phyloP scores from a whole-genome alignment of 768 basidiomycete genomes.

The Hysterangium stoloniferum region DNA sequence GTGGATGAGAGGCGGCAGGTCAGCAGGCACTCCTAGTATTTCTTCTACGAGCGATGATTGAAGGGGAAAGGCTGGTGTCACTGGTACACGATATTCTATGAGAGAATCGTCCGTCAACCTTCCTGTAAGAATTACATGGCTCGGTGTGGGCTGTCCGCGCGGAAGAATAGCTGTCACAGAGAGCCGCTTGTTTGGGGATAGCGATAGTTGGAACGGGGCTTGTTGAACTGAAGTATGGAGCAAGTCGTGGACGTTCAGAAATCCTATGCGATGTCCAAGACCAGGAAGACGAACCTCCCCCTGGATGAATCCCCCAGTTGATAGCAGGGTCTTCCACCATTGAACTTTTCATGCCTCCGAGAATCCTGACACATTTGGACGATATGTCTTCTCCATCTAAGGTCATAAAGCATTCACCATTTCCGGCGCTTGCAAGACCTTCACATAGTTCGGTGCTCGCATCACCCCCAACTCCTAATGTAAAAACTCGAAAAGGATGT shows the following conservation, averaged over 20 bases:
- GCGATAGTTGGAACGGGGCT: conserved; percentile 20
- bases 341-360: conserved; percentile 43
- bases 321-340: conserved; percentile 38
- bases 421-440: conserved; percentile 44
- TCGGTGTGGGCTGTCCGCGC: conserved; percentile 17
- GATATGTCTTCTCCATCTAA: conserved; percentile 36
- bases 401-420: conserved; percentile 44
- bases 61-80: background rate
- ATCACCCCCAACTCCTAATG: conserved; percentile 46
- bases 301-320: conserved; percentile 40
- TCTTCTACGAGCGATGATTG: background rate
- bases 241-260: conserved; percentile 15
- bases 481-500: conserved; percentile 41
- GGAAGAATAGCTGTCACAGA: conserved; percentile 27
- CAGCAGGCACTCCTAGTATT: conserved; percentile 16
- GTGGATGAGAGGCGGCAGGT: conserved; percentile 34
- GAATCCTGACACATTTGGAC: conserved; percentile 40
- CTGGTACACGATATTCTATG: conserved; percentile 11
- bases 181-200: conserved; percentile 30
- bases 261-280: conserved; percentile 13
- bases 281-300: conserved; percentile 15
- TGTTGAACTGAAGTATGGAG: conserved; percentile 21
- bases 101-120: conserved; percentile 21
- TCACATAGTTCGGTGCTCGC: conserved; percentile 46
- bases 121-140: conserved; percentile 21